phyloP scores from a whole-genome alignment of 1,284 basidiomycete species.

The Rhodotorula glutinis region DNA sequence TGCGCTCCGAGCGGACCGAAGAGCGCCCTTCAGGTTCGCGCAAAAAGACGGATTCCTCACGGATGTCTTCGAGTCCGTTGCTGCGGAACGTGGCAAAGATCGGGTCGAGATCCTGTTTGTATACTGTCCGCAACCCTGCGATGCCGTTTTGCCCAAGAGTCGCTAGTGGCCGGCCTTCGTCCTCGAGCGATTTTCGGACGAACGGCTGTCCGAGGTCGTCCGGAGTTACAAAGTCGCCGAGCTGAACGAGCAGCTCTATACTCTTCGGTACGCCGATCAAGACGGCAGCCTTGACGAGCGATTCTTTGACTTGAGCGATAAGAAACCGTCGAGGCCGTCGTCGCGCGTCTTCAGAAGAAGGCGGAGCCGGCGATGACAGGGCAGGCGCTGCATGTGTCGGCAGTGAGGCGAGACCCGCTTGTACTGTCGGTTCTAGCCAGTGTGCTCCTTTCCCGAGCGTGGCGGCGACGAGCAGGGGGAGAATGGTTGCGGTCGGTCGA shows the following conservation, averaged over 20 bases:
- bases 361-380: slow-evolving; percentile 1
- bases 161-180: not conserved
- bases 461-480: slow-evolving; percentile 21
- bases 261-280: slow-evolving; percentile 29
- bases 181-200: slow-evolving; percentile 10
- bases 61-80: slow-evolving; percentile 9
- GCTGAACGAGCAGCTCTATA: slow-evolving; percentile 24
- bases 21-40: too few relatives aligned
- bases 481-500: not conserved
- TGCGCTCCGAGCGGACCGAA: too few relatives aligned
- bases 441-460: slow-evolving; percentile 14
- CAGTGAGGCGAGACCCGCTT: not conserved
- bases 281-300: slow-evolving; percentile 17
- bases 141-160: not conserved
- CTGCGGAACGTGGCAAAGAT: slow-evolving; percentile 22
- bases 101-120: slow-evolving; percentile 20
- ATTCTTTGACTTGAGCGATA: slow-evolving; percentile 27
- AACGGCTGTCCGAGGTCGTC: slow-evolving; percentile 7
- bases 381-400: not conserved
- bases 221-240: slow-evolving; percentile 1
- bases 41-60: too few relatives aligned
- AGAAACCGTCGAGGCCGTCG: slow-evolving; percentile 19
- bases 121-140: slow-evolving; percentile 22
- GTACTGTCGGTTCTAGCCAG: slow-evolving; percentile 19
- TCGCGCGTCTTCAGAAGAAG: not conserved